A percentile compares a stretch with the other conserved stretches of the same genome.
Conservation (phyloP, 305 asterid species). For the Fraxinus paxiana region DNA sequence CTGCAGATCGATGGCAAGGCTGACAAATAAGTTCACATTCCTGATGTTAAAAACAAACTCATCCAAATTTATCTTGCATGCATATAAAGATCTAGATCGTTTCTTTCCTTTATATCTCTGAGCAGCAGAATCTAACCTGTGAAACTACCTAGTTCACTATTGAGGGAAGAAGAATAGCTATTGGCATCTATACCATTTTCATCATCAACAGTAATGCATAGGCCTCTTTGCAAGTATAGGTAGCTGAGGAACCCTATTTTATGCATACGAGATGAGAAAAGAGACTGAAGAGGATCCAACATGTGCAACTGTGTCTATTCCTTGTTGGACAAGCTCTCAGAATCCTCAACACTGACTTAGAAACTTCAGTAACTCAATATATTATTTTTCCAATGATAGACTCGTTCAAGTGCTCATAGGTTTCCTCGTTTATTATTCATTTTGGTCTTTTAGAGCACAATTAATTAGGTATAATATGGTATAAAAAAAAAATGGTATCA, state of each 20-base stretch:
- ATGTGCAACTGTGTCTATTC: background rate
- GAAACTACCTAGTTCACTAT: background rate
- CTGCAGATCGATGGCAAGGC: constrained; percentile 31
- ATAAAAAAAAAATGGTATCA: no score
- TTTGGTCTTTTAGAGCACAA: background rate
- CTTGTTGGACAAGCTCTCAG: background rate
- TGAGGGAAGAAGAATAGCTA: background rate
- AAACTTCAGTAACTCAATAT: background rate
- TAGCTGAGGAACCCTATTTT: background rate
- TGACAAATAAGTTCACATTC: background rate
- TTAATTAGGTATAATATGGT: background rate
- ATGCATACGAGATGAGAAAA: background rate
- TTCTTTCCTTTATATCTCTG: background rate
- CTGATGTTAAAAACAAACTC: background rate
- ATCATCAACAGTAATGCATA: background rate
- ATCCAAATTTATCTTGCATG: constrained; percentile 6
- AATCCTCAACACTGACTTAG: background rate
- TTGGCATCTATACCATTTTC: constrained; percentile 3
- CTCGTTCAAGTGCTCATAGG: background rate
- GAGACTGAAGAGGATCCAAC: background rate
- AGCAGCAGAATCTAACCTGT: background rate
- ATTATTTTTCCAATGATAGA: background rate
- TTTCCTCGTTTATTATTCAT: background rate
- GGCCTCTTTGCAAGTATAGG: background rate
- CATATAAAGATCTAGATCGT: background rate